Percentiles rank a stretch among this genome's conserved stretches.
Evolutionary conservation across 2,329 filamentous ascomycete species (phyloP).

Genomic region (Mariannaea sp.): DNA sequence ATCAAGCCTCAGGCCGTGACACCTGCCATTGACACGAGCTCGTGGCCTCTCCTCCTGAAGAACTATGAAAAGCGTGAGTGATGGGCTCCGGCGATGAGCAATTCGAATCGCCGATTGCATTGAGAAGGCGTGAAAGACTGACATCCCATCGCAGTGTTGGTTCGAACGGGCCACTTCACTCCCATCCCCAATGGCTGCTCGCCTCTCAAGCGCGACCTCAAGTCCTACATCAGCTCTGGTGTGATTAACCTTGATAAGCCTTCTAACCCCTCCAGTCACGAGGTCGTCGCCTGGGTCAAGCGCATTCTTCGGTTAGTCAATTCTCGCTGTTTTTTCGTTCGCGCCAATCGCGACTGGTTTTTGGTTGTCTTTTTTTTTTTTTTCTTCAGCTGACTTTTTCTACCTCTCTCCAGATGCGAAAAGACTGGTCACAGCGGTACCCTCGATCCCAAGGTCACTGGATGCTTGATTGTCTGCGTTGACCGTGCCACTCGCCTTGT

Average conservation of each 20-base stretch:
- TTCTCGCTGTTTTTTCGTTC: slow-evolving; percentile 1
- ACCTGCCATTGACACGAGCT: slow-evolving; percentile 80
- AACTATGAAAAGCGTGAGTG: slow-evolving; percentile 89
- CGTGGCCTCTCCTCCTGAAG: slow-evolving; percentile 92
- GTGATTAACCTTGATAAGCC: slow-evolving; percentile 91
- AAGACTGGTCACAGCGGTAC: slow-evolving; percentile 99
- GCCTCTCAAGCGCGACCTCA: slow-evolving; percentile 90
- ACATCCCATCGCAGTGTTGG: slow-evolving; percentile 67
- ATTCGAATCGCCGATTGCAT: slow-evolving; percentile 15
- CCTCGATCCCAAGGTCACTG: slow-evolving; percentile 96
- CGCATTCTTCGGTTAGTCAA: slow-evolving; percentile 79
- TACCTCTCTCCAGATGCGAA: slow-evolving; percentile 55
- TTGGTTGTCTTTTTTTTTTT: slow-evolving; percentile 12
- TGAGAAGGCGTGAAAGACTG: slow-evolving; percentile 20
- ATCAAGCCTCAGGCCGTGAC: slow-evolving; percentile 91
- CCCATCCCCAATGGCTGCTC: slow-evolving; percentile 93
- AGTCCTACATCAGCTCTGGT: slow-evolving; percentile 95
- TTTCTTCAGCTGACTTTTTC: slow-evolving; percentile 19
- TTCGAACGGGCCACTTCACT: slow-evolving; percentile 95
- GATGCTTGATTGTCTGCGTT: slow-evolving; percentile 92
- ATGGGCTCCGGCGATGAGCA: slow-evolving; percentile 7
- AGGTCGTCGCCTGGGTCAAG: slow-evolving; percentile 99
- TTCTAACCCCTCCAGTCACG: slow-evolving; percentile 96
- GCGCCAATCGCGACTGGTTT: slow-evolving; percentile 21
- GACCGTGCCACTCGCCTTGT: slow-evolving; percentile 96